Evolutionary conservation across 768 basidiomycete genomes (phyloP), one percentile per base, ranked within the genome.

Genomic region (Galerina sulciceps): DNA sequence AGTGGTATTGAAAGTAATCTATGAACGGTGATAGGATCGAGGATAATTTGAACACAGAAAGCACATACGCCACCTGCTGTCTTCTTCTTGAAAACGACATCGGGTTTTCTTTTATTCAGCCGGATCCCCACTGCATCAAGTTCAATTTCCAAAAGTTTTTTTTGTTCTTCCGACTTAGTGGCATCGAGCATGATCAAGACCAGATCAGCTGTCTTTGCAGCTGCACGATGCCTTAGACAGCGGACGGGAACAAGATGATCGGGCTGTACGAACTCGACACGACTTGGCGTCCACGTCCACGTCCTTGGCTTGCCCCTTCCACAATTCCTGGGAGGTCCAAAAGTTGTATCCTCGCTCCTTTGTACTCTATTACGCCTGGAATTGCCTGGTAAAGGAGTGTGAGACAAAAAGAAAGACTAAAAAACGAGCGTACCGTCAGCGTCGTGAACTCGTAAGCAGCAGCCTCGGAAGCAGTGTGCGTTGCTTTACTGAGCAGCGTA

Each of bases 381-480:
- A 99, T 99, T 10, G 97, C 96, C 87, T 93, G 40, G 51, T 60
- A 59, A 55, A 64, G 38, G 38, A 44, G 20, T 46, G 15, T 51
- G n/a, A 9, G 8, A 18, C 14, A 13, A 31, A 41, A 44, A 37
- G 23, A 23, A 20, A 49, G 2, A 31, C 36, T 38, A 37, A 17
- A 13, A 44, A 38, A 44, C 49, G 23, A 26, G 42, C 69, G 63
- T 66, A 90, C 91, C 10, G 91, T 93, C 34, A 96, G 82, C 3
- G 93, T 96, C 2, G 95, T 97, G 74, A 97, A 98, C 71, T 98
- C 96, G 69, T 97, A 98, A 10, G 94, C 92, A 13, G 96, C 97
- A 0, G 91, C 77, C 67, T 90, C 90, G 4, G 92, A 94, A 43
- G 85, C 86, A 0, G 97, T 99, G 64, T 95, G 89, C 0, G 97